Evolutionary conservation across 345 rosid genomes (phyloP).

Genomic region (Cardamine resedifolia): DNA sequence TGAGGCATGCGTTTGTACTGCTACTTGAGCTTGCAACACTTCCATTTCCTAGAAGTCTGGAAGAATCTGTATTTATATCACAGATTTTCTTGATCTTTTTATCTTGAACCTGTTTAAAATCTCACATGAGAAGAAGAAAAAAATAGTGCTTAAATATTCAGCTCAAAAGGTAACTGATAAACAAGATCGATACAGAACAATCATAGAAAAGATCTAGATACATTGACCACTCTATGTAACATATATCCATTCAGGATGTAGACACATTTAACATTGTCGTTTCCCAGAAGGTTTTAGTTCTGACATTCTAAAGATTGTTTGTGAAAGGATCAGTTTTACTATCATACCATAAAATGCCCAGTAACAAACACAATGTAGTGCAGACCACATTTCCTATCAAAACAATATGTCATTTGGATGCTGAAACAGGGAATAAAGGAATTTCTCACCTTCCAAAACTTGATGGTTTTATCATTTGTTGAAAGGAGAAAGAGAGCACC

Average conservation of each 20-base stretch:
- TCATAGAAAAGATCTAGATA: not conserved
- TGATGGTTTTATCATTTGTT: slow-evolving; percentile 93
- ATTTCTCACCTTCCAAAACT: slow-evolving; percentile 71
- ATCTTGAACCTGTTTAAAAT: slow-evolving; percentile 72
- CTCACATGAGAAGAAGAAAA: slow-evolving; percentile 13
- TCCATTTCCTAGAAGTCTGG: slow-evolving; percentile 70
- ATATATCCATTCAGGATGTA: not conserved
- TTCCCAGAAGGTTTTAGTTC: not conserved
- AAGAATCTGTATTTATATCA: slow-evolving; percentile 77
- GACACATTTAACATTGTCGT: not conserved
- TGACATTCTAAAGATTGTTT: not conserved
- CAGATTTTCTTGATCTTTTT: slow-evolving; percentile 85
- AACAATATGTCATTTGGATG: not conserved
- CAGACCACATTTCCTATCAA: slow-evolving; percentile 11
- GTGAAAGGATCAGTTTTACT: not conserved
- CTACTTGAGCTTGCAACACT: slow-evolving; percentile 66
- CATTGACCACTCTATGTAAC: slow-evolving; percentile 1
- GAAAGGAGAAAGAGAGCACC: slow-evolving; percentile 88
- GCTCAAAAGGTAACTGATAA: not conserved
- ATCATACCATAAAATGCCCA: slow-evolving; percentile 3
- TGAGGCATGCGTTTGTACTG: slow-evolving; percentile 44
- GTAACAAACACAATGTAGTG: not conserved
- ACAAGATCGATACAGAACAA: not conserved
- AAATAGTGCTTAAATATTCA: not conserved
- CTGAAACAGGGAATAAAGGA: not conserved